Evolutionary conservation across 768 basidiomycete genomes (phyloP).

Genomic region (Sporobolomyces roseus): DNA sequence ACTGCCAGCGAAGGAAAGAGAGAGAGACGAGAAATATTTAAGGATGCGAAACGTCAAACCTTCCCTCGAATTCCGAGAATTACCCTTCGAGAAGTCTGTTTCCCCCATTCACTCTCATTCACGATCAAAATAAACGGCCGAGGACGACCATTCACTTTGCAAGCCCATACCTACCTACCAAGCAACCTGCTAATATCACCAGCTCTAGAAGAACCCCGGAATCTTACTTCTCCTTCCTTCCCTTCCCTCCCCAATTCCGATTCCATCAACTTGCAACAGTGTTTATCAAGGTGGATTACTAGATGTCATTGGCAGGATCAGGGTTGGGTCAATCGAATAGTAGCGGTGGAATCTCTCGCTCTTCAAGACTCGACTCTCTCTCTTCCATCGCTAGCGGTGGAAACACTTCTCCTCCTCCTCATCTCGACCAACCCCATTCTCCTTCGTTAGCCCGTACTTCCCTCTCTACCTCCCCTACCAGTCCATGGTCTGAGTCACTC

Average conservation of each 20-base stretch:
- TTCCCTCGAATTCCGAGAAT: too few species aligned
- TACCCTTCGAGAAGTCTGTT: too few species aligned
- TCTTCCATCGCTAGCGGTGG: constrained; percentile 16
- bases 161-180: too few species aligned
- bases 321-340: background rate
- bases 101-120: too few species aligned
- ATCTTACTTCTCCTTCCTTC: background rate
- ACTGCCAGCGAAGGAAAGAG: too few species aligned
- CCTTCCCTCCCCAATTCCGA: background rate
- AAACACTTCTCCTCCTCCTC: background rate
- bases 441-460: background rate
- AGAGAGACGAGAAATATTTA: too few species aligned
- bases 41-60: too few species aligned
- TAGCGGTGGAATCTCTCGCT: constrained; percentile 14
- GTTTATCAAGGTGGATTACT: background rate
- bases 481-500: too few species aligned
- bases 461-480: too few species aligned
- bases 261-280: background rate
- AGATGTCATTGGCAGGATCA: background rate
- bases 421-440: background rate
- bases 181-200: too few species aligned
- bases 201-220: background rate
- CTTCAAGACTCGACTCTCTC: constrained; percentile 20
- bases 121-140: too few species aligned
- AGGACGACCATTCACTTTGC: too few species aligned